Evolutionary conservation across 2,329 filamentous ascomycete genomes (phyloP).

Genomic region (Pseudonectria foliicola): DNA sequence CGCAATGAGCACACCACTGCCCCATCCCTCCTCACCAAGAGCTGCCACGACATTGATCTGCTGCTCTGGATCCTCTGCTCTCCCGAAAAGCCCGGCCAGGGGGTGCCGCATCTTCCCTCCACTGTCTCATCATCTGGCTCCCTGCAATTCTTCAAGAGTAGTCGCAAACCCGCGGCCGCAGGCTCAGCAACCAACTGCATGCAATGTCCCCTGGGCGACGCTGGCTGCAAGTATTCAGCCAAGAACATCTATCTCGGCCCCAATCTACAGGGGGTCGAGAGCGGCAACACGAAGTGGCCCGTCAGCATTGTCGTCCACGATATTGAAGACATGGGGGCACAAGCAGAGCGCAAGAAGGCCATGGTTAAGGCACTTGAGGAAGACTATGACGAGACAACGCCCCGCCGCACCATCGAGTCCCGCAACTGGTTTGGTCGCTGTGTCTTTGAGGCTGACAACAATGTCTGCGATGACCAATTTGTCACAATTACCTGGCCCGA

Average conservation of each 20-base stretch:
- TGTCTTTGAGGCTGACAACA: slow-evolving; percentile 87
- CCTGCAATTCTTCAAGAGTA: slow-evolving; percentile 69
- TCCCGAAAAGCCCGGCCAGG: slow-evolving; percentile 41
- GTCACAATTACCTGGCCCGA: slow-evolving; percentile 88
- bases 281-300: slow-evolving; percentile 70
- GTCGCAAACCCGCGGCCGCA: slow-evolving; percentile 68
- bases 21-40: slow-evolving; percentile 84
- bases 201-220: slow-evolving; percentile 59
- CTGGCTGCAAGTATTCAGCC: slow-evolving; percentile 76
- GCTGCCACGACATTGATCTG: slow-evolving; percentile 92
- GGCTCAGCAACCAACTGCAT: slow-evolving; percentile 81
- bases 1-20: slow-evolving; percentile 69
- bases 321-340: slow-evolving; percentile 66
- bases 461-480: slow-evolving; percentile 87
- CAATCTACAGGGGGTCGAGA: slow-evolving; percentile 50
- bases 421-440: slow-evolving; percentile 86
- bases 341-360: slow-evolving; percentile 32
- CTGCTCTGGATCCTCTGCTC: slow-evolving; percentile 85
- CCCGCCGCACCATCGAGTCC: slow-evolving; percentile 38
- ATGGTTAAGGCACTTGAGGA: slow-evolving; percentile 39
- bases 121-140: slow-evolving; percentile 69
- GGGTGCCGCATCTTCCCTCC: slow-evolving; percentile 62
- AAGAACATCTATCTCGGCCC: slow-evolving; percentile 72
- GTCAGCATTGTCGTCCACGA: slow-evolving; percentile 86
- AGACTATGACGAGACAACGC: slow-evolving; percentile 46